Evolutionary conservation across 2,329 filamentous ascomycete genomes (phyloP).

Genomic region (Endocalyx cinctus): DNA sequence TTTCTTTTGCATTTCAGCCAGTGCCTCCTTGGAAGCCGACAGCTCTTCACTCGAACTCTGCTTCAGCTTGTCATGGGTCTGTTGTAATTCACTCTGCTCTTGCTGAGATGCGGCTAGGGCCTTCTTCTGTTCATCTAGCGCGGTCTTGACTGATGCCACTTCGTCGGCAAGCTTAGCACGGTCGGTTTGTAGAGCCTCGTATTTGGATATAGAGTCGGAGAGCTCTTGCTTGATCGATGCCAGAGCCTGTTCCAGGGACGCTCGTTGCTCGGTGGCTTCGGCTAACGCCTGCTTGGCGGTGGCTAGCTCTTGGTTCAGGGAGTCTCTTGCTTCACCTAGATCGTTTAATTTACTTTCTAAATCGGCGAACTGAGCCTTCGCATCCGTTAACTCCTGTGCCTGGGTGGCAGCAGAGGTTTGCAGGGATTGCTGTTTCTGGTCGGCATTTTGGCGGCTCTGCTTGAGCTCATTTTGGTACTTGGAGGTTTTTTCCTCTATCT

Average conservation of each 20-base stretch:
- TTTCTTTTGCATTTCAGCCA: too few species aligned
- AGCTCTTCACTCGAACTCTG: too few species aligned
- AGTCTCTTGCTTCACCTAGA: conserved; percentile 17
- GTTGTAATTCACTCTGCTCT: too few species aligned
- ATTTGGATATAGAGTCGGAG: conserved; percentile 28
- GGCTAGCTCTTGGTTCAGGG: conserved; percentile 27
- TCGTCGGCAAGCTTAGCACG: conserved; percentile 20
- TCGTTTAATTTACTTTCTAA: conserved; percentile 18
- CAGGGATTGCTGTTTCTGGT: conserved; percentile 19
- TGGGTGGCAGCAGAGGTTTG: conserved; percentile 11
- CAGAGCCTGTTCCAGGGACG: conserved; percentile 29
- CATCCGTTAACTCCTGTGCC: conserved; percentile 17
- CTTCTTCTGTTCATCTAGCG: conserved; percentile 17
- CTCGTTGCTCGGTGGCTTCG: conserved; percentile 30
- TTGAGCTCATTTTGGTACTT: conserved; percentile 32
- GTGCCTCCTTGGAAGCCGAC: too few species aligned
- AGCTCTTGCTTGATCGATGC: conserved; percentile 30
- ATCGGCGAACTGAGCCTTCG: conserved; percentile 16
- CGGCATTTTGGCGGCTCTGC: conserved; percentile 21
- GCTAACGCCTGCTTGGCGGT: conserved; percentile 28
- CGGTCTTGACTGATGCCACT: conserved; percentile 17
- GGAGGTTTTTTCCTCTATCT: conserved; percentile 28
- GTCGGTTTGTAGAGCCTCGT: conserved; percentile 25
- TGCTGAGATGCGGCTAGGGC: conserved; percentile 14
- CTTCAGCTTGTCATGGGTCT: too few species aligned